Percentiles rank a stretch among this genome's conserved stretches.
Conservation (phyloP, 164 flowering plant species). For the Saururus chinensis region DNA sequence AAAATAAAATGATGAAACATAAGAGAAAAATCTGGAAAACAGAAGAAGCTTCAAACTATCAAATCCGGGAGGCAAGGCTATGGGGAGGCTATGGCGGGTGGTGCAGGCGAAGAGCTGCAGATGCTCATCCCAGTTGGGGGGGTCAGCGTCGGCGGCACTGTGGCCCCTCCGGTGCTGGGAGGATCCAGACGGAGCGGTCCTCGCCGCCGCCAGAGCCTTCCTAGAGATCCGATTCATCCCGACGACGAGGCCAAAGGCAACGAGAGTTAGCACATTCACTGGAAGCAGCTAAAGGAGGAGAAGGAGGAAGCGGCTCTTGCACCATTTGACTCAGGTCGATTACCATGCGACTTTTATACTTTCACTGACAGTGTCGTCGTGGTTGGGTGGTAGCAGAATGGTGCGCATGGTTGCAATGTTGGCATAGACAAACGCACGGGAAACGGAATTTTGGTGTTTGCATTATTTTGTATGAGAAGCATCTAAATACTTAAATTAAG, state of each 20-base stretch:
- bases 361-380: no score
- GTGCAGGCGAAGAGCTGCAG: conserved; percentile 75
- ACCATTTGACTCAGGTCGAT: no score
- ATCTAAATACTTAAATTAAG: no score
- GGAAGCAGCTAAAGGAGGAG: not conserved
- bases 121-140: conserved; percentile 35
- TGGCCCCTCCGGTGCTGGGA: not conserved
- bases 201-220: conserved; percentile 42
- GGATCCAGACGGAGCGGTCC: conserved; percentile 10
- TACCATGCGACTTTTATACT: not conserved
- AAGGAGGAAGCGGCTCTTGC: not conserved
- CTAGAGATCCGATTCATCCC: conserved; percentile 34
- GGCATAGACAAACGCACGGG: no score
- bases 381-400: no score
- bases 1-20: not conserved
- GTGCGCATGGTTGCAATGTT: no score
- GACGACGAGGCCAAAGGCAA: not conserved
- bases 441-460: no score
- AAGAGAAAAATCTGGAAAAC: not conserved
- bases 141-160: conserved; percentile 11
- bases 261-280: not conserved
- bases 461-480: no score
- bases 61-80: conserved; percentile 48
- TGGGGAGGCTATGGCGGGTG: conserved; percentile 45
- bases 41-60: conserved; percentile 29